Evolutionary conservation across 148 eudicot genomes (phyloP), one percentile per base, ranked within the genome.

Genomic region (Rhododendron ferrugineum): DNA sequence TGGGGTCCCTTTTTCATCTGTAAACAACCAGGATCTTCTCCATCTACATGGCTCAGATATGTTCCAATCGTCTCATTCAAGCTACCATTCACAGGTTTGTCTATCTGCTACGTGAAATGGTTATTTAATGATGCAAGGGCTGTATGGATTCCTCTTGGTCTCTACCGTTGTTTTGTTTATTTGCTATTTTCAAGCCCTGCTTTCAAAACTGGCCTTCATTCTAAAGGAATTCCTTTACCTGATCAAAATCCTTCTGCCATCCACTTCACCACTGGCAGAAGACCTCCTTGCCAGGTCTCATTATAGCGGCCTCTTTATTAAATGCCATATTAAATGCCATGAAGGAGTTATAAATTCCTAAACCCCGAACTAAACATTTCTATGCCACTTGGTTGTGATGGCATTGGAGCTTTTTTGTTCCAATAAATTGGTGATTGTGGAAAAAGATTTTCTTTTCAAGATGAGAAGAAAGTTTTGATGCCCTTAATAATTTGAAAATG

Each of bases 41-140:
- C 91, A 89, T 85, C 85, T 92, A 78, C 93, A 91, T 79, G 90
- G 92, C 32, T 90, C 93, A 26, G 93, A 93, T 84, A 87, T 93
- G 89, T 92, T 92, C 84, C 91, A 88, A 46, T 88, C 91, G 2
- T 88, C 94, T 83, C 92, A 90, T 83, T 89, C 93, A 4, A 82
- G 64, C 70, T 91, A 87, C 85, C 91, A 91, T 66, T 83, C 92
- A 36, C 94, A 92, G 93, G 95, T 93, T 84, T 79, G 88, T 52
- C 83, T 58, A 23, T 75, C 16, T 40, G 79, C 72, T 76, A 34
- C 18, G 28, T 74, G 1, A 28, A 66, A 23, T 40, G 47, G 62
- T 16, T 70, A 47, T 32, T 23, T 47, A 7, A 36, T 44, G 30
- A 70, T 68, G 62, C 16, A 11, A 32, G 60, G 62, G 28, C 44